Base-by-base conservation (phyloP, 108 stramenopile species). In the Stephanodiscus triporus region DNA sequence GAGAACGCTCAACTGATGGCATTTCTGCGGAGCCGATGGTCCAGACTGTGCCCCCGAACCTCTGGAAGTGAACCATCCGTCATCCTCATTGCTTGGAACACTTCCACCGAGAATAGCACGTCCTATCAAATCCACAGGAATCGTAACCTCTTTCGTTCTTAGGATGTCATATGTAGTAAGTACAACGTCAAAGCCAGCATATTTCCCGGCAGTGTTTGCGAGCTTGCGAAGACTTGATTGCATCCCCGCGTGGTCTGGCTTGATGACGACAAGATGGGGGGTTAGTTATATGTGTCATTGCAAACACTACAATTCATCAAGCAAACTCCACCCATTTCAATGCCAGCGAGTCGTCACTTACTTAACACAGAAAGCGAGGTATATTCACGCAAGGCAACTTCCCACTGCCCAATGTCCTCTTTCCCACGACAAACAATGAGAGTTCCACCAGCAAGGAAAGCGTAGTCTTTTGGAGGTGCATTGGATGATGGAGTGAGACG, bases 161-260 rank as follows among this genome's bases (percentile, higher is more conserved):
- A 91, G 54, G 9, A 80, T 81, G 53, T 91, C 90, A 59, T 83
- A 90, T 4, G 87, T 90, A 34, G 86, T 82, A 43, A 90, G 42
- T 10, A 87, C 83, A 49, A 91, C 86, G 77, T 91, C 86, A 64
- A 78, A 86, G 0, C 65, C 73, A 38, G 76, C 72, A 54, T 77
- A 87, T 62, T 80, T 86, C 42, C 77, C 70, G 7, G 90, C 85
- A 34, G 77, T 76, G 14, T 64, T 70, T 5, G 75, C 43, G 49
- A 78, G 79, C 43, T 87, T 87, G 26, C 88, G 78, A 45, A 84
- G 72, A 27, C 75, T 77, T 11, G 81, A 68, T 36, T 85, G 75
- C 29, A 87, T 51, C 11, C 71, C 64, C 10, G 88, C 66, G 75
- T 89, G 88, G 68, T 87, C 60, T 61, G 2, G 19, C 9, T 34